These are phyloP conservation scores for Ustilago trichophora DNA, from an alignment of 1,284 basidiomycete genomes.

Conservation along the genomic window DNA sequence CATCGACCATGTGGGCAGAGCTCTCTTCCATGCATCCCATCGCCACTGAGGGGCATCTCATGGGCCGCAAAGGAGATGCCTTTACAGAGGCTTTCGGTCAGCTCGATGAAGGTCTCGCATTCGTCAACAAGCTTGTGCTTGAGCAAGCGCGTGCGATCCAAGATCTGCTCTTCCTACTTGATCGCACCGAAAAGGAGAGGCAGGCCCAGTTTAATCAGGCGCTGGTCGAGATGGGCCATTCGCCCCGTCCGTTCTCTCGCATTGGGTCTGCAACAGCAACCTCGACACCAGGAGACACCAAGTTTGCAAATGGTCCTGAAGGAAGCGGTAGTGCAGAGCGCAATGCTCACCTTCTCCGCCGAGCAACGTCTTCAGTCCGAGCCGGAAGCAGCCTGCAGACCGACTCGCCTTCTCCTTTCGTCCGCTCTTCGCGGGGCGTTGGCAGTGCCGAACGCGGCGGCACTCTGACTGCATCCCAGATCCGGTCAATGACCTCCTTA, in stretches of 20 bases:
- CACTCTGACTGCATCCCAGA: slow-evolving; percentile 35
- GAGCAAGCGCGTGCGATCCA: slow-evolving; percentile 45
- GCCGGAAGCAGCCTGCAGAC: slow-evolving; percentile 14
- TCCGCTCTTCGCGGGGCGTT: slow-evolving; percentile 4
- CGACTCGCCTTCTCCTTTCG: slow-evolving; percentile 17
- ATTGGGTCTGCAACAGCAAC: slow-evolving; percentile 4
- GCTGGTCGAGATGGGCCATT: slow-evolving; percentile 38
- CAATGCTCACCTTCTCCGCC: slow-evolving; percentile 15
- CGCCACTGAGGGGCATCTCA: slow-evolving; percentile 38
- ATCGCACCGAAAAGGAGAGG: slow-evolving; percentile 44
- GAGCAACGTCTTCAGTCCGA: slow-evolving; percentile 21
- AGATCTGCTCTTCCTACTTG: slow-evolving; percentile 40
- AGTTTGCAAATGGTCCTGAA: background rate
- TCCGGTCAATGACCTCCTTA: slow-evolving; percentile 42
- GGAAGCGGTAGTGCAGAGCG: slow-evolving; percentile 5
- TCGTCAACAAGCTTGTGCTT: slow-evolving; percentile 42
- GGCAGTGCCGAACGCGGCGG: slow-evolving; percentile 20
- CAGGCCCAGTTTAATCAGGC: slow-evolving; percentile 42
- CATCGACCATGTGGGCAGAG: slow-evolving; percentile 42
- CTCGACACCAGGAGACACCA: background rate
- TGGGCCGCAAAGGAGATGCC: slow-evolving; percentile 24
- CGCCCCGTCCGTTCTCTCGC: slow-evolving; percentile 34
- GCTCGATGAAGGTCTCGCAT: slow-evolving; percentile 40
- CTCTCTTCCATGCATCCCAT: slow-evolving; percentile 41
- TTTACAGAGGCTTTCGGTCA: slow-evolving; percentile 42